These are phyloP conservation scores for Tephrocybe sp. DNA, from an alignment of 768 basidiomycete species.

Conservation along the genomic window DNA sequence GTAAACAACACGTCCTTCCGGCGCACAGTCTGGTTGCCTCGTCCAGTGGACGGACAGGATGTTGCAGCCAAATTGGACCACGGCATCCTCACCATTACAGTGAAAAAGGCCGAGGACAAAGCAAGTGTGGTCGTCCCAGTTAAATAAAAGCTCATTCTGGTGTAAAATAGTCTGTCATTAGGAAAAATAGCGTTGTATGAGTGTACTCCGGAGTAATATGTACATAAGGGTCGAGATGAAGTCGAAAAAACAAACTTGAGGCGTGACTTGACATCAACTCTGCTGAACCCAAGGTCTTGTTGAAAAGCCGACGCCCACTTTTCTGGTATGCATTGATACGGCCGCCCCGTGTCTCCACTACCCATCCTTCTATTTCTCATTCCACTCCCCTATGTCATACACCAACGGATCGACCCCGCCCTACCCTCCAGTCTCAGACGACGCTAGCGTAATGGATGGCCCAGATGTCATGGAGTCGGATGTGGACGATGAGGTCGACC, in stretches of 20 bases:
- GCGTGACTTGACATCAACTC: constrained; percentile 13
- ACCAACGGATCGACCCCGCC: background rate
- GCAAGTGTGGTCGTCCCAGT: constrained; percentile 49
- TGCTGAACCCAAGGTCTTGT: constrained; percentile 4
- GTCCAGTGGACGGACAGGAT: constrained; percentile 53
- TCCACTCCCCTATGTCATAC: constrained; percentile 7
- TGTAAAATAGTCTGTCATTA: background rate
- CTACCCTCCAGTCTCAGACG: background rate
- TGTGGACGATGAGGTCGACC: constrained; percentile 62
- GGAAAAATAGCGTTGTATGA: background rate
- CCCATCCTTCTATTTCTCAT: constrained; percentile 1
- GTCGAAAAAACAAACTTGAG: constrained; percentile 3
- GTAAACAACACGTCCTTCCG: constrained; percentile 56
- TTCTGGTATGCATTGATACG: constrained; percentile 18
- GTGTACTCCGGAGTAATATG: background rate
- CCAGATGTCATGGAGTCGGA: constrained; percentile 39
- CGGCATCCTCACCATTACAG: constrained; percentile 64
- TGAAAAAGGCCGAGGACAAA: constrained; percentile 62
- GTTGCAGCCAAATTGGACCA: constrained; percentile 67
- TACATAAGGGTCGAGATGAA: background rate
- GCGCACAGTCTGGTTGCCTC: constrained; percentile 73
- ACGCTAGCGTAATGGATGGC: constrained; percentile 7
- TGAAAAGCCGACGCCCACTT: constrained; percentile 10
- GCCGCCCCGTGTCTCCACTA: constrained; percentile 6
- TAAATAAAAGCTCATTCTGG: constrained; percentile 18